Evolutionary conservation across 129 eudicot species (phyloP).

Genomic region (sunflower (Helianthus annuus)): HanXRQr2.0-SUNRISE NC_035446.2:148662367-148662866

Average conservation of each 20-base stretch:
- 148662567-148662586: not conserved
- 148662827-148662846: not conserved
- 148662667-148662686: conserved; percentile 13
- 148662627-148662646: not conserved
- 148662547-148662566: too few relatives aligned
- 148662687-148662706: not conserved
- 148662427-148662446: too few relatives aligned
- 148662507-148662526: too few relatives aligned
- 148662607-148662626: not conserved
- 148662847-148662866: not conserved
- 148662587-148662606: not conserved
- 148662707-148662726: not conserved
- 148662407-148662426: too few relatives aligned
- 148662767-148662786: not conserved
- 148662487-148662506: too few relatives aligned
- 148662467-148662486: too few relatives aligned
- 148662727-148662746: not conserved
- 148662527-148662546: too few relatives aligned
- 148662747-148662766: not conserved
- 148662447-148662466: too few relatives aligned
- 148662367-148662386: too few relatives aligned
- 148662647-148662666: not conserved
- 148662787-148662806: not conserved
- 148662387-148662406: too few relatives aligned
- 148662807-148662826: not conserved